A percentile compares a stretch with the other conserved stretches of the same genome.
Evolutionary conservation across 768 basidiomycete genomes (phyloP).

Genomic region (Boletus eberwhitei): DNA sequence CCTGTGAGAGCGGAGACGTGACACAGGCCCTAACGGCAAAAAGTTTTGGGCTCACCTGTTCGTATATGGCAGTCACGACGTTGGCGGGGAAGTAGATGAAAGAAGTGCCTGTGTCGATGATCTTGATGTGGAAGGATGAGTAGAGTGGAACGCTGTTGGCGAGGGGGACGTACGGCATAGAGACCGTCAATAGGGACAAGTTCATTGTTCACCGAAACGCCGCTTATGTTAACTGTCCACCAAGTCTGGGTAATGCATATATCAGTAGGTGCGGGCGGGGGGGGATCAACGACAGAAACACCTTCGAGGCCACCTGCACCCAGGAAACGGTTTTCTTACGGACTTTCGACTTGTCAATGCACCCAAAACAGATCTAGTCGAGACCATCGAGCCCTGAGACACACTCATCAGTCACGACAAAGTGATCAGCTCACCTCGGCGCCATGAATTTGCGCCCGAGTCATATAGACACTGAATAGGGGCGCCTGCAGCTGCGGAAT

Average conservation of each 20-base stretch:
- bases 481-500: slow-evolving; percentile 42
- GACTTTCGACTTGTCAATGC: slow-evolving; percentile 36
- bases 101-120: slow-evolving; percentile 67
- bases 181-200: neutral
- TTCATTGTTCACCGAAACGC: slow-evolving; percentile 36
- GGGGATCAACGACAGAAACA: slow-evolving; percentile 5
- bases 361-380: slow-evolving; percentile 23
- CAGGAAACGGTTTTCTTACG: slow-evolving; percentile 25
- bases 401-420: neutral
- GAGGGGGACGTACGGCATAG: slow-evolving; percentile 15
- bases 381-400: neutral
- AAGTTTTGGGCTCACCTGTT: slow-evolving; percentile 27
- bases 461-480: slow-evolving; percentile 58
- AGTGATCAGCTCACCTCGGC: slow-evolving; percentile 41
- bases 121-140: slow-evolving; percentile 32
- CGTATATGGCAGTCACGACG: slow-evolving; percentile 46
- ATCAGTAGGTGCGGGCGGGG: neutral
- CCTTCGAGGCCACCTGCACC: slow-evolving; percentile 39
- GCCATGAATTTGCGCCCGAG: slow-evolving; percentile 38
- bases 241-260: slow-evolving; percentile 44
- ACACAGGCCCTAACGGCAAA: neutral
- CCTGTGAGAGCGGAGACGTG: slow-evolving; percentile 31
- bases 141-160: neutral
- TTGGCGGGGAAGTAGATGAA: slow-evolving; percentile 54
- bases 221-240: slow-evolving; percentile 54